Percentiles rank a stretch among this genome's conserved stretches.
Conservation (phyloP, 768 basidiomycete genomes). For the Amanita molliuscula region DNA sequence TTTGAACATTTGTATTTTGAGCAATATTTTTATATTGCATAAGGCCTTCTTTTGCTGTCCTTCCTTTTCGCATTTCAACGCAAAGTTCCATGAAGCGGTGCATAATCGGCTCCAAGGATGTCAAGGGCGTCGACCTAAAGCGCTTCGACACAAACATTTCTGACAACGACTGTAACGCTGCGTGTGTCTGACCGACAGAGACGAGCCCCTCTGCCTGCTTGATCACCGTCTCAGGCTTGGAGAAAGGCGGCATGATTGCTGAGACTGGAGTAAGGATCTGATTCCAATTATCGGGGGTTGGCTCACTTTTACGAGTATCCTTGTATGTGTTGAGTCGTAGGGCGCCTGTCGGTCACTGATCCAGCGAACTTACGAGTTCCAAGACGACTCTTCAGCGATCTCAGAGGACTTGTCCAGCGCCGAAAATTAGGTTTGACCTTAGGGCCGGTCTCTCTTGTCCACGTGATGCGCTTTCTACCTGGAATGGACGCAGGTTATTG, state of each 20-base stretch:
- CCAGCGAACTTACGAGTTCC: slow-evolving; percentile 9
- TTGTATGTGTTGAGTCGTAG: slow-evolving; percentile 9
- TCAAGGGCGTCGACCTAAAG: slow-evolving; percentile 84
- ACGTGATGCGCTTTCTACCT: too few species aligned
- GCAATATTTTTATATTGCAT: slow-evolving; percentile 99
- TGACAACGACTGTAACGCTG: slow-evolving; percentile 81
- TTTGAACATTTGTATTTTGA: slow-evolving; percentile 83
- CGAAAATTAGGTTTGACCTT: slow-evolving; percentile 16
- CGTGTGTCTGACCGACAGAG: slow-evolving; percentile 83
- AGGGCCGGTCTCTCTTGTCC: slow-evolving; percentile 12
- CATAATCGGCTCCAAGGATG: slow-evolving; percentile 91
- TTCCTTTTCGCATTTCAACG: slow-evolving; percentile 88
- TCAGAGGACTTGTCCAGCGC: slow-evolving; percentile 5
- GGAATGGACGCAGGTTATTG: too few species aligned
- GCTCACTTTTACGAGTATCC: slow-evolving; percentile 14
- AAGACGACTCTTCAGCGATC: slow-evolving; percentile 4
- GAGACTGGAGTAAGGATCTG: neutral
- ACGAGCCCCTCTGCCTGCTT: slow-evolving; percentile 93
- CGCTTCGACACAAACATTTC: slow-evolving; percentile 93
- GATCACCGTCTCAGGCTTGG: slow-evolving; percentile 83
- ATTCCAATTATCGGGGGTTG: neutral
- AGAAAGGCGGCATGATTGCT: slow-evolving; percentile 71
- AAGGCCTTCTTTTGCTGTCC: slow-evolving; percentile 89
- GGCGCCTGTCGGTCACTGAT: slow-evolving; percentile 11
- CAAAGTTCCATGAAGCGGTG: slow-evolving; percentile 93